These are phyloP conservation scores for Eucalyptus leucophloia DNA, from an alignment of 345 rosid genomes.

Conservation along the genomic window DNA sequence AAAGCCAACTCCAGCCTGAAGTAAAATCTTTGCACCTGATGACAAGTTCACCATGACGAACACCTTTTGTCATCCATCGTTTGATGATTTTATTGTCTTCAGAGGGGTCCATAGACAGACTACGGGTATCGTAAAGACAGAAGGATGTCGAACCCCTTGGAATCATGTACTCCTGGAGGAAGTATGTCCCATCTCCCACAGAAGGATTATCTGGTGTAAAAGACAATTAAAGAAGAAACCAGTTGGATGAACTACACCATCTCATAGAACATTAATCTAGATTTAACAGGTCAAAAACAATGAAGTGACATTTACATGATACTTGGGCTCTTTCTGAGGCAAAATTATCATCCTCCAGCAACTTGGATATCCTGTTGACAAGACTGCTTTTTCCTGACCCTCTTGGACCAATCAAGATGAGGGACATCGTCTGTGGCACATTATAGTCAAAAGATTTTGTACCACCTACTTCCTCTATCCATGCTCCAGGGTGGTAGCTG, in stretches of 20 bases:
- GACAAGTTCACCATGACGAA: constrained; percentile 43
- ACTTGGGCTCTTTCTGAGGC: constrained; percentile 69
- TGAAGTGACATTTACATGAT: constrained; percentile 35
- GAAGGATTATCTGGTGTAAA: constrained; percentile 29
- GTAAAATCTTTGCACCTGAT: constrained; percentile 25
- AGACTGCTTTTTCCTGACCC: constrained; percentile 89
- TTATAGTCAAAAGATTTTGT: constrained; percentile 14
- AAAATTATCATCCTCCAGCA: constrained; percentile 42
- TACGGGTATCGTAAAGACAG: constrained; percentile 59
- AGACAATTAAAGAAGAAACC: not conserved
- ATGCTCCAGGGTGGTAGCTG: constrained; percentile 67
- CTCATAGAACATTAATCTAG: not conserved
- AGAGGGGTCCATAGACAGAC: constrained; percentile 23
- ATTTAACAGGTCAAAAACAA: not conserved
- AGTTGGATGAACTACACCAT: not conserved
- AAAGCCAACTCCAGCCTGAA: not conserved
- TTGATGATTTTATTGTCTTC: constrained; percentile 33
- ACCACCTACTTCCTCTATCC: constrained; percentile 29
- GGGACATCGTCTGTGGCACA: constrained; percentile 45
- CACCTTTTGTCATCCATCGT: constrained; percentile 55
- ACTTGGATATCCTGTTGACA: constrained; percentile 56
- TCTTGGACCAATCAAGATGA: constrained; percentile 63
- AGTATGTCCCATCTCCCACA: constrained; percentile 49
- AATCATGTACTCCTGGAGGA: constrained; percentile 62
- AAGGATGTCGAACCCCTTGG: constrained; percentile 56